Evolutionary conservation across 306 rosid genomes (phyloP), one percentile per base, ranked within the genome.

Genomic region (Luffa aegyptiaca): DNA sequence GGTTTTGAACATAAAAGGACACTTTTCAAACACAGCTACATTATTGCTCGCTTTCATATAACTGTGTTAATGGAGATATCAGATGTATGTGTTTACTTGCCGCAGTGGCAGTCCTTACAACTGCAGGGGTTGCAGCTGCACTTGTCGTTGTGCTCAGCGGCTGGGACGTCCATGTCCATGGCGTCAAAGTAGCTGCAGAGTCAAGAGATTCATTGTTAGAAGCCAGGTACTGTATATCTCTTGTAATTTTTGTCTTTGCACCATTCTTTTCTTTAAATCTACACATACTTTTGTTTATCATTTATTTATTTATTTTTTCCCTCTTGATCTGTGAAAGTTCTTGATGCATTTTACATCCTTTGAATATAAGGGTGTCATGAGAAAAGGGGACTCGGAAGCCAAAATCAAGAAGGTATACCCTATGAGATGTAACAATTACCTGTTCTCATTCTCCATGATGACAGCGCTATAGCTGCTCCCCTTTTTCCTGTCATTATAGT

Each of bases 61-160:
- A 70, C 69, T 31, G 0, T 71, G 59, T 35, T 39, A 36, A 56
- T 75, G 17, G 39, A 71, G 5, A 46, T 31, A 21, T 46, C 11
- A 71, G 77, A 7, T 46, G 77, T 46, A 46, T 71, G 39, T 71
- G 77, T 71, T 88, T 83, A 92, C 10, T 80, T 63, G 70, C 89
- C 88, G 44, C 98, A 93, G 41, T 84, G 75, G 89, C 98, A 91
- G 88, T 84, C 53, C 35, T 12, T 58, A 51, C 95, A 91, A 51
- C 80, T 0, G 88, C 98, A 91, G 93, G 89, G 0, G 31, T 93
- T 93, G 46, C 98, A 92, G 83, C 84, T 93, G 98, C 98, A 93
- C 53, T 87, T 89, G 52, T 94, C 94, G 1, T 64, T 84, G 59
- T 88, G 59, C 90, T 92, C 97, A 3, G 87, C 93, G 8, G 88